A percentile compares a stretch with the other conserved stretches of the same genome.
Evolutionary conservation across 2,329 filamentous ascomycete species (phyloP).

Genomic region (Neodidymelliopsis sp.): DNA sequence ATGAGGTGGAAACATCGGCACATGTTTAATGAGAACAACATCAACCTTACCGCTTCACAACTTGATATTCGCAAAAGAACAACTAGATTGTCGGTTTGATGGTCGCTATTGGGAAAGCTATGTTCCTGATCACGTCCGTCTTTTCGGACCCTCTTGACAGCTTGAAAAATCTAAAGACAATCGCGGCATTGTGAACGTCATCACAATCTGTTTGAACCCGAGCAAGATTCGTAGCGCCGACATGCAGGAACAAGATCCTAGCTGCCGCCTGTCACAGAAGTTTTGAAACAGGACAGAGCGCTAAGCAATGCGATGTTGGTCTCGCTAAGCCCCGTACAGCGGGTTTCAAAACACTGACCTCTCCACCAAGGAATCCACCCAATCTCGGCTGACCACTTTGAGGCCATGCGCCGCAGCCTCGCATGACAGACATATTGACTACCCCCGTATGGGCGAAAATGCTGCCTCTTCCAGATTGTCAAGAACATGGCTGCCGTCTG

Average conservation of each 20-base stretch:
- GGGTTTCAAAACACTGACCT: conserved; percentile 33
- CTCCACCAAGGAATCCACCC: conserved; percentile 26
- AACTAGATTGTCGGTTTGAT: background rate
- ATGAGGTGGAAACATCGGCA: background rate
- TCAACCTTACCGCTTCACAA: background rate
- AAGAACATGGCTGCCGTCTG: conserved; percentile 19
- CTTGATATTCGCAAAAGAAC: background rate
- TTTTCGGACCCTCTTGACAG: background rate
- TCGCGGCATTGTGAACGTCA: background rate
- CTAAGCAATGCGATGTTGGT: conserved; percentile 20
- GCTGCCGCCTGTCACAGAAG: conserved; percentile 24
- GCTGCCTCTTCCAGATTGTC: conserved; percentile 27
- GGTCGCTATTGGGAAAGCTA: too few relatives aligned
- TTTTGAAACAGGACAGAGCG: conserved; percentile 36
- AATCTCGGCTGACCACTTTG: conserved; percentile 30
- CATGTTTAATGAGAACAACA: background rate
- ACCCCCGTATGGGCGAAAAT: conserved; percentile 15
- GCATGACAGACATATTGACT: conserved; percentile 23
- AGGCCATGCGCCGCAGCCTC: conserved; percentile 14
- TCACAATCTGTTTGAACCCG: background rate
- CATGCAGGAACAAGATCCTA: conserved; percentile 18
- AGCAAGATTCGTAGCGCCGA: conserved; percentile 5
- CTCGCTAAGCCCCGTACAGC: conserved; percentile 25
- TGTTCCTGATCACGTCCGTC: too few relatives aligned
- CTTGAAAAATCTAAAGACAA: background rate